Base-by-base conservation (phyloP, 2,329 filamentous ascomycete genomes). In the Fusarium circinatum region DNA sequence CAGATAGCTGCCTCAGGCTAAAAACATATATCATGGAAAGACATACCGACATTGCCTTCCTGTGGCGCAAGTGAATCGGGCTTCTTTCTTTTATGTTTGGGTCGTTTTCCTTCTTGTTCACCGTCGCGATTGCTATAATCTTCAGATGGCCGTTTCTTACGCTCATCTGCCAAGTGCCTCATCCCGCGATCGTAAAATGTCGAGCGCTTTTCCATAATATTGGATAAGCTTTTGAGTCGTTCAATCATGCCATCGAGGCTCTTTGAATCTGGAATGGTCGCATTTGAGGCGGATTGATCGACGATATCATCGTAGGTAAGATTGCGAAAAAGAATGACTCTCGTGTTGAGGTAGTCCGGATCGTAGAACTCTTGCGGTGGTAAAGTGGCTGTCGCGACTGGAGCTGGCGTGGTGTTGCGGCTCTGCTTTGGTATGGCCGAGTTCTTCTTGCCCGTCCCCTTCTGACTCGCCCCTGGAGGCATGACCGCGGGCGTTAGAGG, bases 11-110 rank as follows among this genome's bases (percentile, higher is more conserved):
- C 63, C 26, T 62, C 20, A 54, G 41, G 63, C 47, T 44, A 24
- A 63, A 34, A 28, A 30, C n/a, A 39, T 42, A 44, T 36, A 34
- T 41, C 47, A 39, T 42, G 51, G 26, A 55, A 47, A 51, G 48
- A 34, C 80, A 61, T 79, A 83, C 81, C 80, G 54, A 74, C 69
- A 49, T 76, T 79, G 49, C 75, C 76, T 36, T 76, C 81, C 70
- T 93, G 89, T 14, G 89, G 86, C 66, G 85, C 85, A 38, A 89
- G 83, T 61, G 82, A 86, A 65, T 91, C 90, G 13, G 89, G 93
- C 83, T 94, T 95, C 80, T 93, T 91, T 85, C 94, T 95, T 86
- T 94, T 95, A 74, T 92, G 88, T 81, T 95, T 95, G 30, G 86
- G 84, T 79, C 89, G 88, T 77, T 89, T 89, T 28, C 83, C 82